Evolutionary conservation across 192 early-diverging fungal genomes (phyloP).

Genomic region (Spizellomyces punctatus): DNA sequence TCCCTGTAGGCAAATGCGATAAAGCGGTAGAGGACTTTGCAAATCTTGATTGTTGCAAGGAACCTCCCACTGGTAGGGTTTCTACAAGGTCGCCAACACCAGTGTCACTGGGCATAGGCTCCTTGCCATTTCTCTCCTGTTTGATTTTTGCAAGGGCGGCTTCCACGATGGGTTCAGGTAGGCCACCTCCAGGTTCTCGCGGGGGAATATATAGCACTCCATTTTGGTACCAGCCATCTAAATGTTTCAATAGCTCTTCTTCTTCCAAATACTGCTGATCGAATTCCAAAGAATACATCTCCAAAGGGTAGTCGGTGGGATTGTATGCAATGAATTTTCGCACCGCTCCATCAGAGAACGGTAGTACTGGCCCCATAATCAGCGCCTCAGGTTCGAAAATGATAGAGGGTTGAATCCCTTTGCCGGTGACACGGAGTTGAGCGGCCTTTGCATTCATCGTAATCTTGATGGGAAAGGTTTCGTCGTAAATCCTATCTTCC

Average conservation of each 20-base stretch:
- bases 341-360: slow-evolving; percentile 53
- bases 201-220: slow-evolving; percentile 48
- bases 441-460: slow-evolving; percentile 47
- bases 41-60: not conserved
- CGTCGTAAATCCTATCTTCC: slow-evolving; percentile 51
- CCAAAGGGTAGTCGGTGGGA: slow-evolving; percentile 51
- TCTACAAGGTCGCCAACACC: slow-evolving; percentile 49
- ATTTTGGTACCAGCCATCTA: slow-evolving; percentile 44
- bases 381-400: slow-evolving; percentile 53
- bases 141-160: slow-evolving; percentile 29
- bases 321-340: slow-evolving; percentile 48
- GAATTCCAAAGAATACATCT: slow-evolving; percentile 58
- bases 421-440: slow-evolving; percentile 42
- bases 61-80: not conserved
- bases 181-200: slow-evolving; percentile 42
- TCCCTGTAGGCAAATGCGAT: not conserved
- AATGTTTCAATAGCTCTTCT: slow-evolving; percentile 45
- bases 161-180: slow-evolving; percentile 44
- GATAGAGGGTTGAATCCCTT: slow-evolving; percentile 42
- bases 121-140: slow-evolving; percentile 21
- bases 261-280: slow-evolving; percentile 58
- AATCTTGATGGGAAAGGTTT: slow-evolving; percentile 48
- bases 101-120: slow-evolving; percentile 1
- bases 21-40: slow-evolving; percentile 8
- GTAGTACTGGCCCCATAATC: slow-evolving; percentile 51